These are phyloP conservation scores for Syzygium syzygioides DNA, from an alignment of 441 rosid genomes.

Conservation along the genomic window DNA sequence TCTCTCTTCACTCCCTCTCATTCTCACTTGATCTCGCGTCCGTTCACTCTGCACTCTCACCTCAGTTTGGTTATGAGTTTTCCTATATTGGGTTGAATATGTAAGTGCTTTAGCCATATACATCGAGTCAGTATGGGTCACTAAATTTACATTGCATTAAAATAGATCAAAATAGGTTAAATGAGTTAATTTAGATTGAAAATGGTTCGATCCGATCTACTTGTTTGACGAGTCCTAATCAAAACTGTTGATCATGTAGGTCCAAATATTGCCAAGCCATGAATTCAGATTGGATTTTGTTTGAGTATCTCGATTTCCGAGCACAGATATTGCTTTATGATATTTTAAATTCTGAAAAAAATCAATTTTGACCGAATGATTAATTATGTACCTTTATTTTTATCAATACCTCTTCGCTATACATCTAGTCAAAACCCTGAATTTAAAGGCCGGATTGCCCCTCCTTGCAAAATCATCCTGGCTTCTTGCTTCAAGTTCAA, in stretches of 20 bases:
- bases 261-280: background rate
- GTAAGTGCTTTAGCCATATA: background rate
- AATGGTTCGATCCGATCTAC: too few relatives aligned
- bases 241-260: background rate
- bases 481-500: background rate
- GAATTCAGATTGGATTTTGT: rapidly evolving
- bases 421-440: background rate
- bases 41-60: rapidly evolving
- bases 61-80: background rate
- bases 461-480: background rate
- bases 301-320: background rate
- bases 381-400: background rate
- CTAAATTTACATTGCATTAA: background rate
- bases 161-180: background rate
- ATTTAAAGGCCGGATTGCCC: background rate
- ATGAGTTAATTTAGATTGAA: background rate
- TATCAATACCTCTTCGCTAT: background rate
- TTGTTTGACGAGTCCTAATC: rapidly evolving
- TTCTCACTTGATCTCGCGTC: rapidly evolving
- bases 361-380: background rate
- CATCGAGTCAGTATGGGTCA: rapidly evolving
- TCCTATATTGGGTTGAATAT: rapidly evolving
- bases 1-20: rapidly evolving
- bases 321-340: too few relatives aligned
- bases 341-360: background rate